Evolutionary conservation across 2,329 filamentous ascomycete species (phyloP).

Genomic region (Aspergillus sp.): DNA sequence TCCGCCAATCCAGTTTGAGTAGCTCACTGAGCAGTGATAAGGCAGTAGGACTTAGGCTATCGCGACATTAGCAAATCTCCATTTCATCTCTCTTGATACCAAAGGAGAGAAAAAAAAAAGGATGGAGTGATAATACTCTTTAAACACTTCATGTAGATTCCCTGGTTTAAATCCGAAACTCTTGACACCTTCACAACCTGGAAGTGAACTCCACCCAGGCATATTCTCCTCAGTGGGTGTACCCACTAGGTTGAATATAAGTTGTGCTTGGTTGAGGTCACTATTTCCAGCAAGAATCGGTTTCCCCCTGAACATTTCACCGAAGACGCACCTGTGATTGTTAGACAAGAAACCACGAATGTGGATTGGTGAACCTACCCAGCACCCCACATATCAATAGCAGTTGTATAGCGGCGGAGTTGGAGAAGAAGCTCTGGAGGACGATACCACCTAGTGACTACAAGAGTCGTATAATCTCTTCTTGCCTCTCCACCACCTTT

Average conservation of each 20-base stretch:
- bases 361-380: constrained; percentile 53
- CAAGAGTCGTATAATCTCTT: constrained; percentile 90
- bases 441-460: constrained; percentile 95
- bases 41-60: constrained; percentile 60
- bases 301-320: constrained; percentile 91
- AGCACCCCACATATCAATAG: constrained; percentile 97
- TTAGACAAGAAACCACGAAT: constrained; percentile 10
- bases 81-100: too few relatives aligned
- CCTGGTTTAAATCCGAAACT: constrained; percentile 55
- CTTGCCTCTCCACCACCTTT: constrained; percentile 75
- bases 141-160: constrained; percentile 67
- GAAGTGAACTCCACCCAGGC: constrained; percentile 81
- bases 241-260: constrained; percentile 90
- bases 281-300: constrained; percentile 87
- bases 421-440: constrained; percentile 88
- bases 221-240: constrained; percentile 84
- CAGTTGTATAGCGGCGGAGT: constrained; percentile 86
- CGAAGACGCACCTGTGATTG: constrained; percentile 76
- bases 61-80: constrained; percentile 8
- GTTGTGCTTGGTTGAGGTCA: constrained; percentile 80
- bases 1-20: constrained; percentile 80
- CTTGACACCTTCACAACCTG: constrained; percentile 69
- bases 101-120: too few relatives aligned
- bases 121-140: constrained; percentile 47
- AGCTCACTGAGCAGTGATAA: constrained; percentile 76